Percentiles rank a stretch among this genome's conserved stretches.
These are phyloP conservation scores for Kwoniella mangroviensis DNA, from an alignment of 768 basidiomycete genomes.

Conservation along the genomic window DNA sequence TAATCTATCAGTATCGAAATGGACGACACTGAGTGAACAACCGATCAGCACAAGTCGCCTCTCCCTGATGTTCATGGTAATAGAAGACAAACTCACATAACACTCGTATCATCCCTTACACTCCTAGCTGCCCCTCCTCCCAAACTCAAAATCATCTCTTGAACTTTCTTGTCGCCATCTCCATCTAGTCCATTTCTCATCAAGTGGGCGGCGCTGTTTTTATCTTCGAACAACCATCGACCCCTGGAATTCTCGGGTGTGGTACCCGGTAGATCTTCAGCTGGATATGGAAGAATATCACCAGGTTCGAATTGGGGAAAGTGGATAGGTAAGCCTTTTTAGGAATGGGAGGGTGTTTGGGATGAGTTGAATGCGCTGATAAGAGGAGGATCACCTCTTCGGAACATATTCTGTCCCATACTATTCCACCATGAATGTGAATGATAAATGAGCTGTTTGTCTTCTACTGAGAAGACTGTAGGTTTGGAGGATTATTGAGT, in stretches of 20 bases:
- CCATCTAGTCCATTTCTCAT: slow-evolving; percentile 34
- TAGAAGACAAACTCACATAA: slow-evolving; percentile 28
- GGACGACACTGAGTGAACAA: neutral
- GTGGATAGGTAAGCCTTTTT: slow-evolving; percentile 9
- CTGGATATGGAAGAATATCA: slow-evolving; percentile 6
- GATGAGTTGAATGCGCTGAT: slow-evolving; percentile 19
- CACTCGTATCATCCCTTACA: slow-evolving; percentile 38
- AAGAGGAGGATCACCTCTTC: slow-evolving; percentile 34
- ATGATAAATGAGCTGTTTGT: neutral
- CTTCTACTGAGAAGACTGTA: neutral
- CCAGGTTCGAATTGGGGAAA: slow-evolving; percentile 4
- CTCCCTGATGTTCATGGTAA: neutral
- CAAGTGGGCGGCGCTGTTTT: slow-evolving; percentile 38
- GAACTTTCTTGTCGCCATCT: slow-evolving; percentile 21
- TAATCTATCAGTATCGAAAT: neutral
- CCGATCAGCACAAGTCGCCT: too few species aligned
- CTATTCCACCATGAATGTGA: slow-evolving; percentile 3
- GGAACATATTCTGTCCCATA: slow-evolving; percentile 39
- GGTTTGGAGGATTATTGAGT: neutral
- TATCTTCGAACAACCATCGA: slow-evolving; percentile 33
- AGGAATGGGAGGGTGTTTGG: slow-evolving; percentile 16
- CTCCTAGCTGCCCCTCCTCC: slow-evolving; percentile 14
- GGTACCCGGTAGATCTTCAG: slow-evolving; percentile 9
- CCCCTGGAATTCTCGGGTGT: slow-evolving; percentile 3
- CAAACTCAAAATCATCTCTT: slow-evolving; percentile 35